These are phyloP conservation scores for Yarrowia divulgata DNA, from an alignment of 805 yeast species.

Conservation along the genomic window DNA sequence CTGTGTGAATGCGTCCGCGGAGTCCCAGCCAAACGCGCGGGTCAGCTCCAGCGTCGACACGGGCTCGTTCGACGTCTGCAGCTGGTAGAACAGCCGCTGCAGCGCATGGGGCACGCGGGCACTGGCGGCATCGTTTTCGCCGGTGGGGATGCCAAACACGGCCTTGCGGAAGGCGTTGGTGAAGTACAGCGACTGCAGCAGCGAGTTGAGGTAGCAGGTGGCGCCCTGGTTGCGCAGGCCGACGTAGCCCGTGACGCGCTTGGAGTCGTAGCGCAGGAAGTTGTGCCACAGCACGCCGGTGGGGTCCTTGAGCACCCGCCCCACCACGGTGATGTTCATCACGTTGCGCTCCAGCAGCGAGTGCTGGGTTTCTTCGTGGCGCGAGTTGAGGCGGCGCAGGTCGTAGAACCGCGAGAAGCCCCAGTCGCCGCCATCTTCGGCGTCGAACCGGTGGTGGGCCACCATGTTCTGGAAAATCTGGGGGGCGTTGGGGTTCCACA, in stretches of 20 bases:
- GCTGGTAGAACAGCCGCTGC: constrained; percentile 83
- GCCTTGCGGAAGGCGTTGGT: constrained; percentile 82
- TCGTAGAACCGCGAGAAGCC: constrained; percentile 86
- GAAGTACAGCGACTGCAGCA: constrained; percentile 87
- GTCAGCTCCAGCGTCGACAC: constrained; percentile 88
- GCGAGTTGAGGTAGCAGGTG: constrained; percentile 93
- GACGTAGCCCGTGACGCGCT: constrained; percentile 84
- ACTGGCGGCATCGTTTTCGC: constrained; percentile 57
- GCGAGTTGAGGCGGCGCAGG: constrained; percentile 54
- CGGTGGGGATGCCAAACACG: constrained; percentile 88
- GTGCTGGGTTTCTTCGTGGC: constrained; percentile 52
- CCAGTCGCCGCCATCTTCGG: constrained; percentile 85
- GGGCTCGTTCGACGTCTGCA: constrained; percentile 75
- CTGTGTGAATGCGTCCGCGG: constrained; percentile 93
- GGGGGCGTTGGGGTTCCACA: constrained; percentile 82
- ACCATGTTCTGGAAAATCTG: constrained; percentile 63
- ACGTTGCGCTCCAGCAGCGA: constrained; percentile 60
- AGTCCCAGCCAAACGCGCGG: constrained; percentile 95
- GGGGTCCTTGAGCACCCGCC: constrained; percentile 80
- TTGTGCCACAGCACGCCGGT: constrained; percentile 96
- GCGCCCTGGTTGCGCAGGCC: constrained; percentile 98
- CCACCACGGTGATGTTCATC: constrained; percentile 76
- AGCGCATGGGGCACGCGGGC: constrained; percentile 80
- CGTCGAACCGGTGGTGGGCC: constrained; percentile 77
- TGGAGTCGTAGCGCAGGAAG: constrained; percentile 78